Base-by-base conservation (phyloP, 805 yeast genomes). In the Saccharomycopsis sp. region DNA sequence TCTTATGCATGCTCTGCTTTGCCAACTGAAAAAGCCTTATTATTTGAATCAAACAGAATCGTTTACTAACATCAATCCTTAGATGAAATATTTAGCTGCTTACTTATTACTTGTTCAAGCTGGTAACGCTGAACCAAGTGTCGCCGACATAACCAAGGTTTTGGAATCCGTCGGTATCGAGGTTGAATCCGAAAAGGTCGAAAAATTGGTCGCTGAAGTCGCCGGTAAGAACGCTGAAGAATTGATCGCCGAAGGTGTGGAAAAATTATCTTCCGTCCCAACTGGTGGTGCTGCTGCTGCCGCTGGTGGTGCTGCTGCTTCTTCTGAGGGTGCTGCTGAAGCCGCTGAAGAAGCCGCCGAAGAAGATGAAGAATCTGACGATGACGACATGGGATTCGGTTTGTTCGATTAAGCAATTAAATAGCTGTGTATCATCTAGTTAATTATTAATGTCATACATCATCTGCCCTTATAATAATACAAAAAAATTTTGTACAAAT, bases 31-130 rank as follows among this genome's bases (percentile, higher is more conserved):
- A n/a, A n/a, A n/a, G n/a, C n/a, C n/a, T n/a, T n/a, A n/a, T n/a
- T n/a, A n/a, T n/a, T n/a, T n/a, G n/a, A n/a, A n/a, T n/a, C n/a
- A n/a, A n/a, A n/a, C n/a, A n/a, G n/a, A n/a, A n/a, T n/a, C n/a
- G n/a, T n/a, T n/a, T 44, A 57, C 59, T 50, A 57, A 52, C 55
- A 56, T 12, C 20, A 40, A n/a, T 20, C 53, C 68, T 46, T 65
- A 68, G 79, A 82, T 88, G 94, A 88, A 87, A 80, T 88, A 88
- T 85, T 81, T 88, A 80, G 95, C 95, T 79, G 92, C 95, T 79
- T 88, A 88, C 82, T 85, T 88, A 78, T 84, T 88, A 79, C 85
- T 88, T 76, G 86, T 79, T 72, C 88, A 87, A 79, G 90, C 91
- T 78, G 94, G 92, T 79, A 86, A 84, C 80, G 75, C 87, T 71